Percentiles rank a stretch among this genome's conserved stretches.
Evolutionary conservation across 2,329 filamentous ascomycete genomes (phyloP).

Genomic region (Penicillium sp.): DNA sequence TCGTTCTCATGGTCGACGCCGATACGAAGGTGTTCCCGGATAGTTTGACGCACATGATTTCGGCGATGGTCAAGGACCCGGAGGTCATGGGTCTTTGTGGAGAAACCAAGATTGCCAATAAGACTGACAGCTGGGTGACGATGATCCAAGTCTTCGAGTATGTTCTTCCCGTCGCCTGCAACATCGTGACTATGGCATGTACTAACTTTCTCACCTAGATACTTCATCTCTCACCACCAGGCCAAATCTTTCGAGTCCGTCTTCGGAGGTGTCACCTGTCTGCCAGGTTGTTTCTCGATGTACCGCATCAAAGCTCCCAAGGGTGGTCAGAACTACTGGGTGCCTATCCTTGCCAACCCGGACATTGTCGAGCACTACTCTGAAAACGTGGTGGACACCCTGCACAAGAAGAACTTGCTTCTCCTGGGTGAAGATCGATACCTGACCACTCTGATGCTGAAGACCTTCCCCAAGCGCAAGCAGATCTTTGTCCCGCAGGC

Average conservation of each 20-base stretch:
- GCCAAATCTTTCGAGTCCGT: conserved; percentile 97
- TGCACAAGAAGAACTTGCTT: conserved; percentile 96
- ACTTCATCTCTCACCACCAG: conserved; percentile 97
- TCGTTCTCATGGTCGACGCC: conserved; percentile 98
- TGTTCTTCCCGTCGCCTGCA: conserved; percentile 25
- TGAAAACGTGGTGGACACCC: conserved; percentile 96
- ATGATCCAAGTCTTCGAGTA: conserved; percentile 98
- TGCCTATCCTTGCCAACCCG: conserved; percentile 95
- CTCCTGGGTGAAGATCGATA: conserved; percentile 93
- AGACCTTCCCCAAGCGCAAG: conserved; percentile 98
- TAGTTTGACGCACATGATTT: conserved; percentile 97
- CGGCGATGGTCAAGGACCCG: conserved; percentile 97
- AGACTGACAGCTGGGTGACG: conserved; percentile 89
- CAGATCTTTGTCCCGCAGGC: conserved; percentile 98
- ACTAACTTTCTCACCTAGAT: conserved; percentile 46
- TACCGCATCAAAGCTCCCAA: conserved; percentile 99
- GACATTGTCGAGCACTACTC: conserved; percentile 99
- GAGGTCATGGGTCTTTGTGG: conserved; percentile 99
- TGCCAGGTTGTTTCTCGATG: conserved; percentile 99
- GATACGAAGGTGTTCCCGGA: conserved; percentile 99
- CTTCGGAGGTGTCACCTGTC: conserved; percentile 97
- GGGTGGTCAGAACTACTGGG: conserved; percentile 98
- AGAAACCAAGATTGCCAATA: conserved; percentile 99
- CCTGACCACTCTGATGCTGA: conserved; percentile 94
- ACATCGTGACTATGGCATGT: neutral